These are phyloP conservation scores for Pezicula neosporulosa DNA, from an alignment of 2,329 filamentous ascomycete genomes.

Conservation along the genomic window DNA sequence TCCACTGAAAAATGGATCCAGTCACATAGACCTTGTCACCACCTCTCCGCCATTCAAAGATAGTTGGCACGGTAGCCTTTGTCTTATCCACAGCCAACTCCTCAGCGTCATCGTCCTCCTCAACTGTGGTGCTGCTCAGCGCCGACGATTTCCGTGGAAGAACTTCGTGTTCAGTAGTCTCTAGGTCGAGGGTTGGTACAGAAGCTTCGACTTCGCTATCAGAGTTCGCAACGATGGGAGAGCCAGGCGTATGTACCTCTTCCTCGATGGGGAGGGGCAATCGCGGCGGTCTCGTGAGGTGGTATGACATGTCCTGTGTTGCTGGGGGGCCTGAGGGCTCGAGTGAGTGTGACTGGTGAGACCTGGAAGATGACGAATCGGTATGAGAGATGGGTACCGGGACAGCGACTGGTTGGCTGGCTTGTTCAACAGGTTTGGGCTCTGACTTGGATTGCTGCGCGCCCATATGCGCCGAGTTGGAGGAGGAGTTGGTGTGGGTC, in stretches of 20 bases:
- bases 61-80: conserved; percentile 75
- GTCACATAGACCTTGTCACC: conserved; percentile 95
- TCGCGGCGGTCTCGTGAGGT: conserved; percentile 72
- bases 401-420: conserved; percentile 58
- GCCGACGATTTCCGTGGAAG: conserved; percentile 52
- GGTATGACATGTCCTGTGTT: conserved; percentile 50
- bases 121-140: conserved; percentile 60
- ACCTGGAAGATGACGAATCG: conserved; percentile 20
- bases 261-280: conserved; percentile 92
- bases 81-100: conserved; percentile 74
- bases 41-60: conserved; percentile 78
- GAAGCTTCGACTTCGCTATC: conserved; percentile 38
- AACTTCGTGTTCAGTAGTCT: conserved; percentile 18
- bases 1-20: conserved; percentile 96
- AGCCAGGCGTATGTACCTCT: conserved; percentile 84
- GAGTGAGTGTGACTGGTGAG: conserved; percentile 40
- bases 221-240: conserved; percentile 76
- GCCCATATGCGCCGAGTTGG: conserved; percentile 17
- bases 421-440: conserved; percentile 35
- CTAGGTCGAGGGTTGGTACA: conserved; percentile 41
- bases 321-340: conserved; percentile 43
- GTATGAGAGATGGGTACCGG: conserved; percentile 20
- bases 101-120: conserved; percentile 74
- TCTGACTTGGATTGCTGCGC: conserved; percentile 23
- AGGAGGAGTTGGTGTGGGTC: background rate